Percentiles rank a stretch among this genome's conserved stretches.
Conservation (phyloP, 176 grass and related monocot genomes). For the Triticum urartu region DNA sequence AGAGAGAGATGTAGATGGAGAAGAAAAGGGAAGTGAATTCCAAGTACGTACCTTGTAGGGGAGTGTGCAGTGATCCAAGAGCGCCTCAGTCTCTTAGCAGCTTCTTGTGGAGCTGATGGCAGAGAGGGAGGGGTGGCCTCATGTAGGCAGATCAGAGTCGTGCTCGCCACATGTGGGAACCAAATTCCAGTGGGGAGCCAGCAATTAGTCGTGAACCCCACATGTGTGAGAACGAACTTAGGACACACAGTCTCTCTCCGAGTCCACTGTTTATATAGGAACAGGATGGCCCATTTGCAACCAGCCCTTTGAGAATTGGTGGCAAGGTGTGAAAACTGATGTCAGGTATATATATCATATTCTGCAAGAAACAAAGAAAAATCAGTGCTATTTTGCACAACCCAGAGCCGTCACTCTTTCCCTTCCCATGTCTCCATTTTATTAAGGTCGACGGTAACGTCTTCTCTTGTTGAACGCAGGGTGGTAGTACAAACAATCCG, state of each 20-base stretch:
- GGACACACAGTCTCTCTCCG: not conserved
- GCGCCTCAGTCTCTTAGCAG: not conserved
- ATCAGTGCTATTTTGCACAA: not conserved
- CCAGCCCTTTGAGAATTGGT: not conserved
- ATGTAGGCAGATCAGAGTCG: not conserved
- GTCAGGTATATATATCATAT: not conserved
- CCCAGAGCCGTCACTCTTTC: not conserved
- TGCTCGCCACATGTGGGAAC: not conserved
- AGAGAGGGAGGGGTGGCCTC: not conserved
- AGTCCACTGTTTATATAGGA: not conserved
- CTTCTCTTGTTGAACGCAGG: no score
- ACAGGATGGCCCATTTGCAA: not conserved
- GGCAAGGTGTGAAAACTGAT: not conserved
- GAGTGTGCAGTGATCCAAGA: not conserved
- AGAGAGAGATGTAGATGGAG: not conserved
- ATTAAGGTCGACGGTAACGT: no score
- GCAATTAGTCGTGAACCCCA: conserved; percentile 27
- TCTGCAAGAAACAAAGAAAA: not conserved
- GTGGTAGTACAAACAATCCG: not conserved
- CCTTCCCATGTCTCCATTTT: not conserved
- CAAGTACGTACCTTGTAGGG: conserved; percentile 24
- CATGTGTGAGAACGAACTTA: not conserved
- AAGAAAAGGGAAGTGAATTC: not conserved
- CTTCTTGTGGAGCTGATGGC: conserved; percentile 11
- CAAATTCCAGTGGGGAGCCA: conserved; percentile 38